Evolutionary conservation across 1,284 basidiomycete species (phyloP), one percentile per base, ranked within the genome.

Genomic region (Volvariella volvacea): DNA sequence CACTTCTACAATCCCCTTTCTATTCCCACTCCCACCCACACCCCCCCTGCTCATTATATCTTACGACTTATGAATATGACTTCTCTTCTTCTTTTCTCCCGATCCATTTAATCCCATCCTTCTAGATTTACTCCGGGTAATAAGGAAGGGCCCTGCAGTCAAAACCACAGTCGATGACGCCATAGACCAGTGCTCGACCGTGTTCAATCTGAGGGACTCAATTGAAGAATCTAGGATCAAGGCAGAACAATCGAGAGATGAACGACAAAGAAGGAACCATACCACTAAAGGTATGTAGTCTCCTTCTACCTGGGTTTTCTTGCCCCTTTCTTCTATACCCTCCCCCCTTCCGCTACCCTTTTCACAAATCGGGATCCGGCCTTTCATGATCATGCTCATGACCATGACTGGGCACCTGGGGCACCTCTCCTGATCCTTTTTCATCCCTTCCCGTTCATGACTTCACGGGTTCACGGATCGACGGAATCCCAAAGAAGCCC

Each of bases 111-210:
- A 16, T 14, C n/a, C 32, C 21, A 46, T 42, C 32, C 44, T 50
- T 52, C 10, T 46, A 96, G 83, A 89, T 76, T 67, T 97, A 14
- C 73, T 99, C 20, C 83, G 96, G 20, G 92, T 98, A n/a, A 82
- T 98, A 42, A 80, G 92, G 38, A 87, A 88, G 56, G 95, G 96
- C 0, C 76, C 89, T 9, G 78, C 80, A 17, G 90, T 97, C 21
- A 99, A 98, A 66, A 75, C 74, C 51, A 74, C 76, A 3, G 94
- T 99, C 1, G 95, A 99, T 57, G 84, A 92, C 44, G 92, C 88
- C 4, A 88, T 99, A 50, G 93, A 97, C 56, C 82, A 81, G 50
- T 94, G 92, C 55, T 78, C 83, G 14, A 72, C 82, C n/a, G 82
- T 92, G 0, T 79, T 86, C 61, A 95, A 98, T 59, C 64, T 90